Percentiles rank a stretch among this genome's conserved stretches.
These are phyloP conservation scores for Rhizoclosmatium globosum DNA, from an alignment of 192 early-diverging fungal genomes.

Conservation along the genomic window DNA sequence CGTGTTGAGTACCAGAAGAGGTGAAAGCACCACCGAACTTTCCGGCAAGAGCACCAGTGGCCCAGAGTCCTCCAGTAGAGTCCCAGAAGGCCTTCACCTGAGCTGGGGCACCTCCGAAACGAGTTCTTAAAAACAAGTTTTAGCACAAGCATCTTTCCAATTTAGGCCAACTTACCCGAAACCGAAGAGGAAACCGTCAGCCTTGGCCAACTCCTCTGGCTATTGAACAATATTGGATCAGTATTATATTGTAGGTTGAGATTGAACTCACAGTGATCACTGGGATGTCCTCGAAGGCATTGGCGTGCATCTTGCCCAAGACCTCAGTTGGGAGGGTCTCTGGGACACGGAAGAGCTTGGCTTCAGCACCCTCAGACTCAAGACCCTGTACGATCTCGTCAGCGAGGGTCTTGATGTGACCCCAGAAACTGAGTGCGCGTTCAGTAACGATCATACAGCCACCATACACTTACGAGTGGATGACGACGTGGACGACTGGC, in stretches of 20 bases:
- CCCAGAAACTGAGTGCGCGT: slow-evolving; percentile 33
- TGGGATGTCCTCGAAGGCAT: slow-evolving; percentile 59
- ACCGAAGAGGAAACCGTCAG: slow-evolving; percentile 77
- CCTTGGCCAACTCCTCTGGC: slow-evolving; percentile 61
- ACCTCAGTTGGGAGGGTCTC: slow-evolving; percentile 75
- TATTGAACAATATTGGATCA: neutral
- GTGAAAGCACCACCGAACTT: slow-evolving; percentile 81
- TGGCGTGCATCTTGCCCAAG: slow-evolving; percentile 74
- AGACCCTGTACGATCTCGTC: slow-evolving; percentile 69
- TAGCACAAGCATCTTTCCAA: neutral
- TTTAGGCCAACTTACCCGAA: slow-evolving; percentile 49
- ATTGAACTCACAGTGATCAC: slow-evolving; percentile 43
- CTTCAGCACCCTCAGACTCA: slow-evolving; percentile 63
- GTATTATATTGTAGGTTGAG: too few species aligned
- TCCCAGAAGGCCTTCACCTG: slow-evolving; percentile 81
- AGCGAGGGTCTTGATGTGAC: slow-evolving; percentile 78
- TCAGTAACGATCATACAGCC: neutral
- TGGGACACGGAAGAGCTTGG: slow-evolving; percentile 61
- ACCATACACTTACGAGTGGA: slow-evolving; percentile 58
- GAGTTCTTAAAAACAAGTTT: slow-evolving; percentile 35
- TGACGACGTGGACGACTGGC: slow-evolving; percentile 70
- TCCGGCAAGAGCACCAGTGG: slow-evolving; percentile 61
- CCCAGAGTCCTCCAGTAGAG: slow-evolving; percentile 68
- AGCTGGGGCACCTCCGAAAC: slow-evolving; percentile 77
- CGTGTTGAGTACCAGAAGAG: slow-evolving; percentile 77